Conservation (phyloP, 257 asterid genomes). For the Coffea eugenioides region DNA sequence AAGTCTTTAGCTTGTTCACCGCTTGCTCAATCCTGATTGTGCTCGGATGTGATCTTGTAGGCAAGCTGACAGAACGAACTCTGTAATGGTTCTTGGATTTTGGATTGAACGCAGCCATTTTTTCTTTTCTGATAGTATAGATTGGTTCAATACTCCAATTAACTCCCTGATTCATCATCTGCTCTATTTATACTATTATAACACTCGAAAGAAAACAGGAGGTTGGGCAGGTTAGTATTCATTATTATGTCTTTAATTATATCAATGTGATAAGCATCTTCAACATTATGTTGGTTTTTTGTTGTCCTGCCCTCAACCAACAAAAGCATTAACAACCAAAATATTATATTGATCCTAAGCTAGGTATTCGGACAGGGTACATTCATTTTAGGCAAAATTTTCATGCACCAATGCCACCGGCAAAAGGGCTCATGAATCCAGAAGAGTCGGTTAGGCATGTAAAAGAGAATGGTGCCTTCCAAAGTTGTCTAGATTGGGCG, state of each 20-base stretch:
- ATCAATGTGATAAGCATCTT: constrained; percentile 13
- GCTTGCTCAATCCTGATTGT: constrained; percentile 31
- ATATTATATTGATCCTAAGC: constrained; percentile 10
- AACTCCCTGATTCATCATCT: neutral
- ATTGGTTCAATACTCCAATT: constrained; percentile 8
- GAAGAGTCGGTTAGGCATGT: constrained; percentile 27
- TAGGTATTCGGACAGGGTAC: neutral
- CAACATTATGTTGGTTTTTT: constrained; percentile 10
- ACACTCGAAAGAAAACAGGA: neutral
- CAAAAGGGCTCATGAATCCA: constrained; percentile 29
- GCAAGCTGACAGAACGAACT: constrained; percentile 35
- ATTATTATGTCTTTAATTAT: neutral
- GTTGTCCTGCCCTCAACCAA: constrained; percentile 27
- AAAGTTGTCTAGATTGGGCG: constrained; percentile 28
- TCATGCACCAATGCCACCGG: constrained; percentile 30
- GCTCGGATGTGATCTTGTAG: constrained; percentile 38
- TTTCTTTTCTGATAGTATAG: neutral
- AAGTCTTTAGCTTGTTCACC: constrained; percentile 31
- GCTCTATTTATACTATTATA: constrained; percentile 10
- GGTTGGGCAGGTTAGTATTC: constrained; percentile 9
- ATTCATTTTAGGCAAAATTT: constrained; percentile 20
- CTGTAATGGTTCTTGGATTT: constrained; percentile 19
- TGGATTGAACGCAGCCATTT: constrained; percentile 24
- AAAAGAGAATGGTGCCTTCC: constrained; percentile 9
- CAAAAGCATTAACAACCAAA: constrained; percentile 23